Conservation (phyloP, 129 eudicot genomes). For the Centella asiatica region DNA sequence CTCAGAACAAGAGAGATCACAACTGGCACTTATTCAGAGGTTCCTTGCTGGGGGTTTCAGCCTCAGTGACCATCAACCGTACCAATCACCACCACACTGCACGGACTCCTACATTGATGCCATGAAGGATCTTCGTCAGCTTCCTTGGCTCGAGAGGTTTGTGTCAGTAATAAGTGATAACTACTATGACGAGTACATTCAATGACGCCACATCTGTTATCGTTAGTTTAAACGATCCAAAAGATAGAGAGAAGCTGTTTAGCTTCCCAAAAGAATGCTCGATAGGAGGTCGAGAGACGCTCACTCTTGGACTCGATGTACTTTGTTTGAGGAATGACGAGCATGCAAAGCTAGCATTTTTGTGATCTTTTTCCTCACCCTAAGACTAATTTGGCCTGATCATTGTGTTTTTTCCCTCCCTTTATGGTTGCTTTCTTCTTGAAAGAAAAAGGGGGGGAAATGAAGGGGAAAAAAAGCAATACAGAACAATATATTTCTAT, state of each 20-base stretch:
- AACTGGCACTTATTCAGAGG: constrained; percentile 80
- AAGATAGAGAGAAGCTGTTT: constrained; percentile 5
- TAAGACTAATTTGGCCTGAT: background rate
- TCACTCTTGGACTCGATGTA: constrained; percentile 4
- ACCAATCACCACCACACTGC: constrained; percentile 62
- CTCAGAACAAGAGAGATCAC: constrained; percentile 93
- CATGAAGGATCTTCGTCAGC: constrained; percentile 94
- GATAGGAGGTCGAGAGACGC: constrained; percentile 12
- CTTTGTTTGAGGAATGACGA: background rate
- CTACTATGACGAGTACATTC: constrained; percentile 70
- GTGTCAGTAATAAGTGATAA: constrained; percentile 85
- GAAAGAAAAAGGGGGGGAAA: background rate
- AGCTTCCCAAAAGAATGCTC: background rate
- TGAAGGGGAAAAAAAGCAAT: background rate
- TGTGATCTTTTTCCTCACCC: background rate
- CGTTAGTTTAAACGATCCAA: background rate
- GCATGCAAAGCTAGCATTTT: background rate
- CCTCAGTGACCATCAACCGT: constrained; percentile 50
- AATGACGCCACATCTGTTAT: constrained; percentile 18
- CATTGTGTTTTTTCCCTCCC: background rate
- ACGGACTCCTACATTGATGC: constrained; percentile 71
- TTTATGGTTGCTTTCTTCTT: constrained; percentile 3
- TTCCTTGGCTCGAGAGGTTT: constrained; percentile 98
- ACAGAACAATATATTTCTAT: constrained; percentile 1
- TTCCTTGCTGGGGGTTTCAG: constrained; percentile 83